phyloP scores from a whole-genome alignment of 2,329 filamentous ascomycete genomes.

The Colletotrichum spaethianum region DNA sequence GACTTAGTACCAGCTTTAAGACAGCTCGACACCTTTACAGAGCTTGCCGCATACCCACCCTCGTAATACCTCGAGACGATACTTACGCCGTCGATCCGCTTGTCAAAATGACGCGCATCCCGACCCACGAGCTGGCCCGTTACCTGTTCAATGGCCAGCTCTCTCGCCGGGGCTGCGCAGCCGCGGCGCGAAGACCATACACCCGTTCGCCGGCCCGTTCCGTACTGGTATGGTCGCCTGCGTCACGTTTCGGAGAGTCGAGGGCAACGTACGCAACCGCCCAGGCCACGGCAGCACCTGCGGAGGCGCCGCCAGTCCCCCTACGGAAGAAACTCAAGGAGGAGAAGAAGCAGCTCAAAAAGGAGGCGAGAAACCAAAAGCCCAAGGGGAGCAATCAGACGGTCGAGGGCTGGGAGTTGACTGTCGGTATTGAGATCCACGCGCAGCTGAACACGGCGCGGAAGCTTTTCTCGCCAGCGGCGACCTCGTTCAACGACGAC shows the following conservation, averaged over 20 bases:
- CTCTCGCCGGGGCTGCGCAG: constrained; percentile 58
- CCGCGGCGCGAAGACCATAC: constrained; percentile 3
- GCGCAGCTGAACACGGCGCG: constrained; percentile 90
- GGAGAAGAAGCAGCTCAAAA: constrained; percentile 78
- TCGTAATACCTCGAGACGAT: background rate
- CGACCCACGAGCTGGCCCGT: constrained; percentile 60
- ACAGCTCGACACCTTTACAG: background rate
- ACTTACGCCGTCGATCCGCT: background rate
- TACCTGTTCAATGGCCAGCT: constrained; percentile 65
- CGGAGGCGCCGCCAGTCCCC: constrained; percentile 56
- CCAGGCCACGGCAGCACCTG: constrained; percentile 42
- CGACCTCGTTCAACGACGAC: constrained; percentile 73
- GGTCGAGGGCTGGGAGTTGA: constrained; percentile 87
- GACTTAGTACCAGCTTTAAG: background rate
- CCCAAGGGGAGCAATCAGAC: constrained; percentile 64
- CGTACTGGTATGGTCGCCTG: constrained; percentile 32
- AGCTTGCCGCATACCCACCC: background rate
- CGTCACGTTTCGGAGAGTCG: background rate
- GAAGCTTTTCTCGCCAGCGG: constrained; percentile 89
- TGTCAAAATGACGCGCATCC: constrained; percentile 59
- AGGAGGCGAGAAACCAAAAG: constrained; percentile 67
- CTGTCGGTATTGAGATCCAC: constrained; percentile 97
- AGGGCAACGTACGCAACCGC: constrained; percentile 47
- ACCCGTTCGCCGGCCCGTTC: constrained; percentile 32
- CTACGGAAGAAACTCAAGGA: constrained; percentile 82